A percentile compares a stretch with the other conserved stretches of the same genome.
These are phyloP conservation scores for Vanrija humicola DNA, from an alignment of 1,284 basidiomycete genomes.

Conservation along the genomic window DNA sequence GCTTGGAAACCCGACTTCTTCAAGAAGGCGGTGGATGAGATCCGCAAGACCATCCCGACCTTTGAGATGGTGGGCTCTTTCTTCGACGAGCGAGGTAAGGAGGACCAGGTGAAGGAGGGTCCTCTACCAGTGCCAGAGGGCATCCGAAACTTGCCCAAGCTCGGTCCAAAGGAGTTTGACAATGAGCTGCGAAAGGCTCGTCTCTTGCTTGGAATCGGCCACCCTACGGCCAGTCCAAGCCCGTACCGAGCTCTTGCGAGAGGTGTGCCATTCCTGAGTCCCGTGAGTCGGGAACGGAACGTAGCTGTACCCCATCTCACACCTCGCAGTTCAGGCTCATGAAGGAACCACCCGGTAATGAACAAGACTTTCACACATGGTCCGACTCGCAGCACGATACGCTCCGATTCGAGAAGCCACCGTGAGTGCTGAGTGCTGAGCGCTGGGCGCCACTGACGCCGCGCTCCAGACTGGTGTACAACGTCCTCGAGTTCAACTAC, in stretches of 20 bases:
- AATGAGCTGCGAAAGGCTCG: constrained; percentile 15
- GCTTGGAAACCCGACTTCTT: neutral
- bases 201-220: constrained; percentile 22
- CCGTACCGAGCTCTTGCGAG: constrained; percentile 8
- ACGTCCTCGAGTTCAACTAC: constrained; percentile 22
- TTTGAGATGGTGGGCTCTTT: constrained; percentile 8
- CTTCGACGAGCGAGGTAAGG: neutral
- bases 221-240: constrained; percentile 8
- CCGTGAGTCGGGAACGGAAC: neutral
- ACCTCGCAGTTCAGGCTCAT: constrained; percentile 17
- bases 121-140: neutral
- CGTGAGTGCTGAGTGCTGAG: constrained; percentile 5
- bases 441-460: neutral
- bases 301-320: constrained; percentile 12
- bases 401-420: constrained; percentile 19
- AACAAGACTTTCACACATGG: constrained; percentile 15
- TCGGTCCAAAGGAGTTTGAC: constrained; percentile 9
- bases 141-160: neutral
- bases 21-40: neutral
- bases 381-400: constrained; percentile 21
- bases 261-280: constrained; percentile 8
- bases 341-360: constrained; percentile 6
- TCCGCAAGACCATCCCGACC: neutral
- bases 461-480: constrained; percentile 18
- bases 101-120: neutral